Base-by-base conservation (phyloP, 192 early-diverging fungal species). In the Allomyces javanicus region DNA sequence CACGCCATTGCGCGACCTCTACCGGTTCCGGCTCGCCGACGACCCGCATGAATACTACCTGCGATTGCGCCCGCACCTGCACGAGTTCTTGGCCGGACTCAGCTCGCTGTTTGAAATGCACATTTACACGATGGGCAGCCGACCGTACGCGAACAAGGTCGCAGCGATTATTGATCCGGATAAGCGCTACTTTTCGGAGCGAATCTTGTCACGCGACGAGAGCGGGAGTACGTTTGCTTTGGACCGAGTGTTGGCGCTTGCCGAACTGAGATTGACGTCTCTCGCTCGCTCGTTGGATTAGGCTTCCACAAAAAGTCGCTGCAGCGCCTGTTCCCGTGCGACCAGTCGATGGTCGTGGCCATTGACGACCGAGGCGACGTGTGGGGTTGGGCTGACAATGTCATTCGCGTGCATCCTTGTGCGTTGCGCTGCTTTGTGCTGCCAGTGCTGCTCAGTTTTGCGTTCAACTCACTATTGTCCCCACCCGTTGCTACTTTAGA, bases 101-200 rank as follows among this genome's bases (percentile, higher is more conserved):
- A 73, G 79, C 1, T 64, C 82, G 65, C 27, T 86, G 9, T 99
- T 89, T 70, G 96, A 99, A 75, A 76, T 97, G 71, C 96, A 99
- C 72, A 93, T 99, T 64, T 99, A 99, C 73, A 99, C 96, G 1
- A 95, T 97, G 94, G 96, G 96, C 27, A 90, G 93, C 1, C 81
- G 93, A 12, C 79, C 84, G 22, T 99, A 99, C 74, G 96, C 96
- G 27, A 79, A 87, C 33, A 85, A 87, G 1, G 89, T 99, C 2
- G 90, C 91, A 0, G 77, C 82, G 25, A 79, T 86, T 2, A 84
- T 99, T 61, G 96, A 99, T 69, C 93, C 93, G 0, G 80, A 87
- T 17, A 70, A 81, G 9, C 76, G 65, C 11, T 79, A 85, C 27
- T 99, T 99, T 67, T 4, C 1, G 0, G 79, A 90, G 26, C 84